These are phyloP conservation scores for Phytophthora macrochlamydospora DNA, from an alignment of 352 stramenopile genomes.

Conservation along the genomic window DNA sequence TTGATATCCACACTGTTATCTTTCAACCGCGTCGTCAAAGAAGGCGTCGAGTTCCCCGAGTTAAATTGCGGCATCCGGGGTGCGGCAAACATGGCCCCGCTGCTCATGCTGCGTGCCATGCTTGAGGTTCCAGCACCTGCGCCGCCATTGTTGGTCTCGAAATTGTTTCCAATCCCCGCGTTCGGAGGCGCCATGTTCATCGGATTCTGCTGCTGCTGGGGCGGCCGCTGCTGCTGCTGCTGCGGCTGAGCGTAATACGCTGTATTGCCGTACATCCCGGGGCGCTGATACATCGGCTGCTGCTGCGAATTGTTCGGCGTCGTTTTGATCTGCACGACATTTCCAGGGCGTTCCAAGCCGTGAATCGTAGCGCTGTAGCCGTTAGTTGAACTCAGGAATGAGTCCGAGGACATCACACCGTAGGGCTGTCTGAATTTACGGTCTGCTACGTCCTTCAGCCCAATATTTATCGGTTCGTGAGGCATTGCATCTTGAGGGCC, in stretches of 20 bases:
- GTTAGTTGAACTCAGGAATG: constrained; percentile 36
- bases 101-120: constrained; percentile 32
- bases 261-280: constrained; percentile 30
- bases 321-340: constrained; percentile 52
- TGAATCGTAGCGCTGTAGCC: constrained; percentile 24
- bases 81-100: constrained; percentile 32
- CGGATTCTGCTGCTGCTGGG: constrained; percentile 27
- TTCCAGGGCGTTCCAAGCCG: constrained; percentile 38
- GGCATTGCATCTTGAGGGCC: constrained; percentile 42
- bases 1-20: constrained; percentile 39
- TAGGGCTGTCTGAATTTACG: constrained; percentile 46
- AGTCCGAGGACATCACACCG: constrained; percentile 32
- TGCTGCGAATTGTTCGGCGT: constrained; percentile 38
- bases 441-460: constrained; percentile 41
- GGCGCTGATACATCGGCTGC: constrained; percentile 40
- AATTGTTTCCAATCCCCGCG: constrained; percentile 24
- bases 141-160: constrained; percentile 24
- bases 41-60: constrained; percentile 14
- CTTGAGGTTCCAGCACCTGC: constrained; percentile 9
- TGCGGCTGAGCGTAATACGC: constrained; percentile 36
- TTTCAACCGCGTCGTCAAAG: constrained; percentile 40
- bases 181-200: constrained; percentile 34
- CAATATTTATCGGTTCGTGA: constrained; percentile 43
- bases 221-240: constrained; percentile 33
- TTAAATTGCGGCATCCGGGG: constrained; percentile 42